Evolutionary conservation across 2,329 filamentous ascomycete species (phyloP), one percentile per base, ranked within the genome.

Genomic region (Botrytis aclada): DNA sequence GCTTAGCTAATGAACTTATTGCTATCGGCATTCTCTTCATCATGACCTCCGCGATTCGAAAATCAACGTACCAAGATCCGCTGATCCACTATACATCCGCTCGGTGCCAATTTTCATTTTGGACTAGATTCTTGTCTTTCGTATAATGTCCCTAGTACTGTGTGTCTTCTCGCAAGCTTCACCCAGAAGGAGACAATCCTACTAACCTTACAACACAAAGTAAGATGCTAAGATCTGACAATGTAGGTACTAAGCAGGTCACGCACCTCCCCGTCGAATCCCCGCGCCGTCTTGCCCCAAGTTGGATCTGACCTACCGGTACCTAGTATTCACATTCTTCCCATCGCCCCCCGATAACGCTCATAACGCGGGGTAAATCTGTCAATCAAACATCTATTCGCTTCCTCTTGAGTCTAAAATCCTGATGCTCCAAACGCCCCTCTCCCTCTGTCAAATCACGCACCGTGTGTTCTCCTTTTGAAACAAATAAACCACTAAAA

Each of bases 321-420:
- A 54, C 47, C 22, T 51, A 14, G 47, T 51, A 16, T n/a, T 9
- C 7, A n/a, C 25, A n/a, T 54, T n/a, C 47, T 54, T n/a, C 12
- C 58, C 58, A 61, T 61, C 12, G 47, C 25, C 22, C 60, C 60
- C 34, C 34, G 25, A 37, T 39, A 39, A 61, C 58, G 58, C 58
- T 39, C 34, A n/a, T 18, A 62, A n/a, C 34, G 60, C 60, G 34
- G 60, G 60, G 60, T 62, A 62, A 62, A 39, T 39, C 34, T 39
- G 37, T 16, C 60, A 62, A 62, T 16, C 7, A 39, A 39, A 34
- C 25, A 39, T 62, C 60, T 34, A 37, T 62, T 39, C 34, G 60
- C 60, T 62, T 62, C 60, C 60, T 61, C 58, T 61, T 16, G 47
- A n/a, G 25, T 54, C 47, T 54, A 54, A 54, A 54, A 54, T n/a